Base-by-base conservation (phyloP, 371 early-diverging fungal genomes). In the Rhizopus stolonifer region DNA sequence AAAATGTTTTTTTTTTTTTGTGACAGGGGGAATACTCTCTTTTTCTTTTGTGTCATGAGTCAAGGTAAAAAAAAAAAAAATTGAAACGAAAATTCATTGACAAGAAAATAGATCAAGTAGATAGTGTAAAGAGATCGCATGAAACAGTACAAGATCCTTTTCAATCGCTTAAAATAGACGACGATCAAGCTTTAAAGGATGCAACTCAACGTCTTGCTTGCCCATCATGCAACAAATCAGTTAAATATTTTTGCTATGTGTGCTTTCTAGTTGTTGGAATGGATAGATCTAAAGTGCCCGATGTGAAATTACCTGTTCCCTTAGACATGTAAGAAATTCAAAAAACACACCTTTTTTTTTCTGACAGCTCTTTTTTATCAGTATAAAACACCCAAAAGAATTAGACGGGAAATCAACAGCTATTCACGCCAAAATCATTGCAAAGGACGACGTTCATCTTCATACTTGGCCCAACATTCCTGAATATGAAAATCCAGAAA, bases 341-440 rank as follows among this genome's bases (percentile, higher is more conserved):
- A 18, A 21, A 2, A 45, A 22, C 14, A 8, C 6, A 19, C 17
- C 5, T 25, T 25, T 40, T 24, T 39, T 22, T 42, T 50, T 46
- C 14, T 39, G 22, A 31, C 9, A 21, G 33, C n/a, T n/a, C n/a
- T 49, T 8, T 25, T 23, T 19, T 6, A 18, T 26, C 56, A 88
- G 88, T 11, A 82, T 90, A 49, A 89, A 94, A 51, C 94, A 94
- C 63, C 81, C 86, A 11, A 60, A 73, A 39, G 96, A 94, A 64
- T 52, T 75, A 3, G 84, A 89, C 39, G 91, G 89, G 21, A 94
- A 94, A 72, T 91, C 91, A 3, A 94, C 95, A 0, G 90, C 92
- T 1, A 63, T 90, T 8, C 95, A 96, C 61, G 90, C 94, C 1
- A 84, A 81, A 38, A 74, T 91, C 10, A 70, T 93, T 47, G 90